Evolutionary conservation across 352 stramenopile species (phyloP).

Genomic region (Phytophthora pisi): DNA sequence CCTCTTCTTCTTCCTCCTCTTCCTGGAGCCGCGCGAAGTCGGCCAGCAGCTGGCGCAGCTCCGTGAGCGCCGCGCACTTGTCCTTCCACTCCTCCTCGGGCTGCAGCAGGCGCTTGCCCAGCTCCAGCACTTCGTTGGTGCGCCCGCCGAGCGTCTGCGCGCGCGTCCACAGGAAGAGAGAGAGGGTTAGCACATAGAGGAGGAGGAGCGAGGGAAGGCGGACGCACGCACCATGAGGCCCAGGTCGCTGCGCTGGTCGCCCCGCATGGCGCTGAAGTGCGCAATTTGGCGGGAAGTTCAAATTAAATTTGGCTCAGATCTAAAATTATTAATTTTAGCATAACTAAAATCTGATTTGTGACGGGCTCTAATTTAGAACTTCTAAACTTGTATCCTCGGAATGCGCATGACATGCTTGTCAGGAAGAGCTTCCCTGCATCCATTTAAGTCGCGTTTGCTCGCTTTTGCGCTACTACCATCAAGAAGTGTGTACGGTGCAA

Average conservation of each 20-base stretch:
- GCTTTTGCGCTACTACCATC: no score
- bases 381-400: no score
- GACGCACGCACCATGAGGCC: conserved; percentile 47
- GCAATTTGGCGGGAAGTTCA: conserved; percentile 12
- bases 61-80: conserved; percentile 57
- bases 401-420: no score
- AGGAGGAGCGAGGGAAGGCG: not conserved
- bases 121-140: conserved; percentile 52
- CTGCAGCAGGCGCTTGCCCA: conserved; percentile 55
- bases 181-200: not conserved
- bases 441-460: no score
- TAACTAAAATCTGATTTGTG: no score
- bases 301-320: not conserved
- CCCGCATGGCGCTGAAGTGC: not conserved
- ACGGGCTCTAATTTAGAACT: no score
- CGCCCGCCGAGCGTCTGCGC: conserved; percentile 52
- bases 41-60: conserved; percentile 43
- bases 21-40: conserved; percentile 20
- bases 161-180: not conserved
- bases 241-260: conserved; percentile 31
- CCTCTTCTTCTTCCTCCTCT: not conserved
- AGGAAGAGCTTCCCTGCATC: no score
- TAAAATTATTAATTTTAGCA: no score
- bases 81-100: conserved; percentile 66
- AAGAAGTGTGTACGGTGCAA: no score